phyloP scores from a whole-genome alignment of 2,329 filamentous ascomycete species.

The Aspergillus pseudoterreus region DNA sequence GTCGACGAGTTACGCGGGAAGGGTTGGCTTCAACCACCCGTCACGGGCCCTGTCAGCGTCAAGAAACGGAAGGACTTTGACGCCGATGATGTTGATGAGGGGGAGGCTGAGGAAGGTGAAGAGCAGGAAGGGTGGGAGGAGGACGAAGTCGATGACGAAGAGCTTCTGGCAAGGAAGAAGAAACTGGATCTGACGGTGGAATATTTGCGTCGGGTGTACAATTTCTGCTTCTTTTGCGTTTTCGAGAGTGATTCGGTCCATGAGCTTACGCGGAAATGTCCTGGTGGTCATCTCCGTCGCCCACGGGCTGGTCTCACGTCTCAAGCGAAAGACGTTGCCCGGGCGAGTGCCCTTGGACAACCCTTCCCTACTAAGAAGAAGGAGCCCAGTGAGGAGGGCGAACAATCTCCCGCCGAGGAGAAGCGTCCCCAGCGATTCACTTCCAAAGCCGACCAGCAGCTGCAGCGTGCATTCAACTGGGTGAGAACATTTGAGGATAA shows the following conservation, averaged over 20 bases:
- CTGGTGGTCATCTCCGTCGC: slow-evolving; percentile 91
- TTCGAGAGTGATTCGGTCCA: slow-evolving; percentile 98
- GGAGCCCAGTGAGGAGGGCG: slow-evolving; percentile 59
- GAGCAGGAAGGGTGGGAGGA: slow-evolving; percentile 67
- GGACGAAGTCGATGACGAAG: slow-evolving; percentile 80
- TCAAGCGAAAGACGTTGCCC: slow-evolving; percentile 77
- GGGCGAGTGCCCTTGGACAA: slow-evolving; percentile 77
- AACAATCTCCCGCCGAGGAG: slow-evolving; percentile 64
- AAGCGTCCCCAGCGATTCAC: slow-evolving; percentile 68
- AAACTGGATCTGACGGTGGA: slow-evolving; percentile 93
- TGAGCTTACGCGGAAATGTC: slow-evolving; percentile 91
- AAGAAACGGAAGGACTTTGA: slow-evolving; percentile 54
- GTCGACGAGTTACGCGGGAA: slow-evolving; percentile 76
- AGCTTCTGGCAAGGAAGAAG: slow-evolving; percentile 89
- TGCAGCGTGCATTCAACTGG: slow-evolving; percentile 96
- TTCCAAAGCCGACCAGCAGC: slow-evolving; percentile 81
- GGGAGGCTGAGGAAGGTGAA: slow-evolving; percentile 74
- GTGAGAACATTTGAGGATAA: slow-evolving; percentile 99
- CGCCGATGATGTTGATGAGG: slow-evolving; percentile 43
- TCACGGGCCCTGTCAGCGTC: slow-evolving; percentile 36
- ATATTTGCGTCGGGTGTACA: slow-evolving; percentile 93
- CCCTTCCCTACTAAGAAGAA: slow-evolving; percentile 81
- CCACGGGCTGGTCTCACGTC: slow-evolving; percentile 81
- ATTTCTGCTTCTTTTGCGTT: slow-evolving; percentile 99
- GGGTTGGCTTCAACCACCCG: slow-evolving; percentile 68